phyloP scores from a whole-genome alignment of 306 rosid species.

The Medicago arabica region DNA sequence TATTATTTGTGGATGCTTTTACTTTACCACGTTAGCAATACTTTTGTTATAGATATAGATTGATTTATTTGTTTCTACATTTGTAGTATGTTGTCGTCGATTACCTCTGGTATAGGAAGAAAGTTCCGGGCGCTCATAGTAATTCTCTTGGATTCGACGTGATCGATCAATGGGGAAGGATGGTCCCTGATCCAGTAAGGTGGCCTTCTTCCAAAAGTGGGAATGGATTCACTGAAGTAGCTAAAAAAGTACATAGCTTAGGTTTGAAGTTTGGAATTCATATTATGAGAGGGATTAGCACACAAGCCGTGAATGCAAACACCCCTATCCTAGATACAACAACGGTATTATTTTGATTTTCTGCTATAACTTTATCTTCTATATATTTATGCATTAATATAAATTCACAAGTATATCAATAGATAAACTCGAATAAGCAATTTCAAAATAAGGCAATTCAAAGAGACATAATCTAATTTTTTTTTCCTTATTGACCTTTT shows the following conservation, averaged over 20 bases:
- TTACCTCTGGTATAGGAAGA: conserved; percentile 96
- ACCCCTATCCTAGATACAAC: conserved; percentile 80
- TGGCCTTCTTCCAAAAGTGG: conserved; percentile 93
- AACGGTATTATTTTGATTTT: conserved; percentile 43
- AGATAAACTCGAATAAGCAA: neutral
- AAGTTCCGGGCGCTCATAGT: conserved; percentile 70
- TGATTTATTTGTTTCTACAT: conserved; percentile 38
- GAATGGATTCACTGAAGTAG: conserved; percentile 74
- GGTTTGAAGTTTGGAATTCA: conserved; percentile 97
- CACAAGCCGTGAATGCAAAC: conserved; percentile 91
- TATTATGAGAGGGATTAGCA: conserved; percentile 96
- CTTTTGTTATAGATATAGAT: conserved; percentile 30
- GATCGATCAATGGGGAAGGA: conserved; percentile 94
- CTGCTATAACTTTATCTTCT: conserved; percentile 1
- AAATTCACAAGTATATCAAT: neutral
- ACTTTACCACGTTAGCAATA: neutral
- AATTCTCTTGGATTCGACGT: conserved; percentile 92
- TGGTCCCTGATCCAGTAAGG: conserved; percentile 80
- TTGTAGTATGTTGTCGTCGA: conserved; percentile 90
- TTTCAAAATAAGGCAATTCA: neutral
- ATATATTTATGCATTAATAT: neutral
- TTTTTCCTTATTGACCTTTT: conserved; percentile 30
- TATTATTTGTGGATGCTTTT: conserved; percentile 21
- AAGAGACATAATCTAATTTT: neutral
- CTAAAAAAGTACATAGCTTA: conserved; percentile 71